Conservation (phyloP, 2,329 filamentous ascomycete species). For the Aspergillus novofumigatus region DNA sequence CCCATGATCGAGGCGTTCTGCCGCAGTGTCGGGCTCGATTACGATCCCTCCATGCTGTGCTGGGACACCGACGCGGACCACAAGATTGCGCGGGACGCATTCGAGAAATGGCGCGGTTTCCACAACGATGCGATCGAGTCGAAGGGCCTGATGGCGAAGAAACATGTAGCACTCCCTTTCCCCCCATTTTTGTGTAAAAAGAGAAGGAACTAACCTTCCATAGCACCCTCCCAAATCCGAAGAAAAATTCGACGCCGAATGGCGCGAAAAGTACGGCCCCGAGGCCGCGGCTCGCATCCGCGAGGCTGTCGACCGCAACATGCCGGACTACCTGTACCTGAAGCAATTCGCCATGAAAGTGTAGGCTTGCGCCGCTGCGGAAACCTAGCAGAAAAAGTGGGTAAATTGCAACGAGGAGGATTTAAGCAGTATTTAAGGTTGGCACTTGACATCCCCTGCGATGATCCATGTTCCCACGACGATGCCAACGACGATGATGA, state of each 20-base stretch:
- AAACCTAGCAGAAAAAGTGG: neutral
- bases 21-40: constrained; percentile 73
- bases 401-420: constrained; percentile 1
- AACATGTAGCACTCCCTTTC: constrained; percentile 33
- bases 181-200: constrained; percentile 2
- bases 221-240: constrained; percentile 41
- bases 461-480: neutral
- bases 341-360: constrained; percentile 61
- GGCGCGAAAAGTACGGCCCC: constrained; percentile 58
- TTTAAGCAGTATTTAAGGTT: neutral
- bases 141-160: constrained; percentile 63
- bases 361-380: constrained; percentile 11
- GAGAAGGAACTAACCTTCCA: constrained; percentile 19
- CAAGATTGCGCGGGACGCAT: constrained; percentile 63
- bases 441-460: neutral
- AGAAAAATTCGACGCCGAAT: constrained; percentile 56
- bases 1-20: constrained; percentile 76
- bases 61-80: constrained; percentile 78
- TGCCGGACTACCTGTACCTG: constrained; percentile 60
- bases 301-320: constrained; percentile 55
- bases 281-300: constrained; percentile 57
- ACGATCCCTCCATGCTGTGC: constrained; percentile 69
- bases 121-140: constrained; percentile 92
- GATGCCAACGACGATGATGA: constrained; percentile 17
- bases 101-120: constrained; percentile 97